A percentile compares a stretch with the other conserved stretches of the same genome.
Conservation (phyloP, 2,329 filamentous ascomycete species). For the Penicillium sp. region DNA sequence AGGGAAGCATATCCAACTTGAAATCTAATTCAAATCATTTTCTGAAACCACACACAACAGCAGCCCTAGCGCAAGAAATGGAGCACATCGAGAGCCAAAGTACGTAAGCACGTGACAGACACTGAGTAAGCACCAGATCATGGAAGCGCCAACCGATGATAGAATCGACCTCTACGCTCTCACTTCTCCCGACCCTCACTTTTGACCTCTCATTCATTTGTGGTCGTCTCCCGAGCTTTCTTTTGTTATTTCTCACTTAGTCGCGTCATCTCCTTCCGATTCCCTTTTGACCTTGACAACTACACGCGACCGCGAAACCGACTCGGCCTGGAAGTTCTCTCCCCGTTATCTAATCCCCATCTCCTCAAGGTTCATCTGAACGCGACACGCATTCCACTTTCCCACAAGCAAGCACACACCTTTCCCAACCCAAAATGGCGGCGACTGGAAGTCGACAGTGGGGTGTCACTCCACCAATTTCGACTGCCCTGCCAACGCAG, state of each 20-base stretch:
- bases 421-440: conserved; percentile 40
- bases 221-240: conserved; percentile 13
- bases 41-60: background rate
- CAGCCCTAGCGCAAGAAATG: background rate
- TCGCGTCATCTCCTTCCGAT: background rate
- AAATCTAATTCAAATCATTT: background rate
- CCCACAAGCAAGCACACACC: background rate
- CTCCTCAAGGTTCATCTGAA: conserved; percentile 13
- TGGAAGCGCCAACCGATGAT: conserved; percentile 18
- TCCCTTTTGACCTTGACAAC: background rate
- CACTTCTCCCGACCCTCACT: conserved; percentile 6
- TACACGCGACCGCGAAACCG: conserved; percentile 16
- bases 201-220: conserved; percentile 22
- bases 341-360: conserved; percentile 30
- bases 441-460: conserved; percentile 54
- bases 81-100: background rate
- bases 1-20: no score
- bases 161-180: conserved; percentile 19
- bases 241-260: conserved; percentile 12
- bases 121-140: conserved; percentile 29
- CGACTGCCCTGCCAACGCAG: conserved; percentile 74
- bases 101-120: conserved; percentile 24
- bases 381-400: conserved; percentile 5
- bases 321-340: conserved; percentile 3
- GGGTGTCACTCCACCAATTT: conserved; percentile 87